Base-by-base conservation (phyloP, 805 yeast genomes). In the Metschnikowia kofuensis region DNA sequence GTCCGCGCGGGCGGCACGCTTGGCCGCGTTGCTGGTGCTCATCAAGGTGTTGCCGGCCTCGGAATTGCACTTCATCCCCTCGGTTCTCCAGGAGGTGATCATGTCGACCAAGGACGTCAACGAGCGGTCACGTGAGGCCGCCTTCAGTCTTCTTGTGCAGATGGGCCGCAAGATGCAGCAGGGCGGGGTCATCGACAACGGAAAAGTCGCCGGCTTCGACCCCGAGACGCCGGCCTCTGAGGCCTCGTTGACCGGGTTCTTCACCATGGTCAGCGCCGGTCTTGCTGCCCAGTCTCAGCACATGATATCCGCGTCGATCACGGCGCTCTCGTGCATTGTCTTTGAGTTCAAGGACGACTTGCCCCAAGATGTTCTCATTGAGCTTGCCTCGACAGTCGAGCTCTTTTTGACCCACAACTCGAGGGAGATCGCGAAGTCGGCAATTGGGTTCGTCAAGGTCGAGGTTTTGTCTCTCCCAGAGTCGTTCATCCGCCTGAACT, bases 181-280 rank as follows among this genome's bases (percentile, higher is more conserved):
- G 40, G 87, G 88, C 42, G 92, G 95, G 38, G 59, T 77, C 4
- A 77, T 94, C 40, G 77, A 77, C 47, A 84, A 87, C 61, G 70
- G 83, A 14, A 70, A 77, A 57, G 82, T 87, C 50, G 84, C 89
- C 34, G 88, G 84, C 2, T 78, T 85, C 63, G 90, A 80, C 41
- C 68, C 74, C 7, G 77, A 72, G 7, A 78, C 83, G 29, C 85
- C 87, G n/a, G 79, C 79, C 51, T 72, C 84, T 9, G 74, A 75
- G 44, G 94, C 96, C 8, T 76, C 82, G 15, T 75, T 91, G 48
- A 78, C 83, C 40, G 97, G 91, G 68, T 91, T 77, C 64, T 89
- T 92, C 73, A 89, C 95, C 30, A 89, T 94, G 85, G 85, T 92
- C 30, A 82, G 92, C 67, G 99, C 97, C 29, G 99, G 99, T 72